Conservation (phyloP, 495 filamentous ascomycete species). For the Pyrenopolyporus hunteri region DNA sequence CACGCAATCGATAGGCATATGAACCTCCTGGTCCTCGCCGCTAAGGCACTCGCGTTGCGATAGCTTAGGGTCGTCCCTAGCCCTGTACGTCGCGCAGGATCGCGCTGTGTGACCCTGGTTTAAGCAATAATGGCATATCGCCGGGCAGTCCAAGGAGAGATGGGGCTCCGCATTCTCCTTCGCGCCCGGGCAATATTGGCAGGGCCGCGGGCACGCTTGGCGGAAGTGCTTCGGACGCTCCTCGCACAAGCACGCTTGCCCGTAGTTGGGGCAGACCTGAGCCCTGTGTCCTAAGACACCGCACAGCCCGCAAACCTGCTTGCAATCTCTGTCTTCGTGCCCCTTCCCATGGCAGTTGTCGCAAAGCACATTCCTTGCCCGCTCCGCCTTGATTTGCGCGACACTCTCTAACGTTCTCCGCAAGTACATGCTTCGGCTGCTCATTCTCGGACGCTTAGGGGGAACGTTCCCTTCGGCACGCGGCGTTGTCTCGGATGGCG, state of each 20-base stretch:
- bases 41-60: not conserved
- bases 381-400: too few relatives aligned
- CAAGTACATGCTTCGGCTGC: too few relatives aligned
- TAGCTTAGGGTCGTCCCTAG: too few relatives aligned
- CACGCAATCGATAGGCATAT: not conserved
- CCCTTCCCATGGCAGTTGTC: not conserved
- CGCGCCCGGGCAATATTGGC: not conserved
- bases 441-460: too few relatives aligned
- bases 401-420: too few relatives aligned
- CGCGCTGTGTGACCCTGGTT: not conserved
- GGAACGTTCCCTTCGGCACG: too few relatives aligned
- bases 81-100: not conserved
- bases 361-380: not conserved
- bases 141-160: not conserved
- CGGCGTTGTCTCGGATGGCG: too few relatives aligned
- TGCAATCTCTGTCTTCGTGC: not conserved
- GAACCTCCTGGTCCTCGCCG: not conserved
- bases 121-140: not conserved
- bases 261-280: not conserved
- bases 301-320: not conserved
- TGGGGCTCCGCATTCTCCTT: not conserved
- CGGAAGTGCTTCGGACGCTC: not conserved
- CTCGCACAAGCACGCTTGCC: not conserved
- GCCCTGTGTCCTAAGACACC: not conserved
- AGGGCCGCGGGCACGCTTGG: not conserved